Evolutionary conservation across 305 asterid genomes (phyloP).

Genomic region (Caryopteris hybrid): DNA sequence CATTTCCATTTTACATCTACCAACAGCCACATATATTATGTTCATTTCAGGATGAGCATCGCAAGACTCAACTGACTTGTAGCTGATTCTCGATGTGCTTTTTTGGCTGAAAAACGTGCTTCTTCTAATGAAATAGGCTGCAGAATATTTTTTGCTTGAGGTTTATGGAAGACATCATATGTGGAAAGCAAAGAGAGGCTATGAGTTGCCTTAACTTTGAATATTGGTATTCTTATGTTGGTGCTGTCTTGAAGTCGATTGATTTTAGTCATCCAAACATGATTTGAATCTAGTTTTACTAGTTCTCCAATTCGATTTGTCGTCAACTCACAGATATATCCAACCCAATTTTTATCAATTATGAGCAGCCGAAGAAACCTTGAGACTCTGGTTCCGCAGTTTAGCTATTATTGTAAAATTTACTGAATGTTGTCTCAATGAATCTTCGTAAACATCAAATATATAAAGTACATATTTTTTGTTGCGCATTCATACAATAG

Average conservation of each 20-base stretch:
- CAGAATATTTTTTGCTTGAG: neutral
- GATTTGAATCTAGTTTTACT: too few relatives aligned
- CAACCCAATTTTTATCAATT: too few relatives aligned
- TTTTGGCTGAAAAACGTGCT: neutral
- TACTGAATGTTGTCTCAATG: too few relatives aligned
- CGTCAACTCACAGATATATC: too few relatives aligned
- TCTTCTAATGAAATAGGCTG: neutral
- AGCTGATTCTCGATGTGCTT: neutral
- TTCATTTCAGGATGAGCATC: slow-evolving; percentile 14
- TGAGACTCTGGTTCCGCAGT: too few relatives aligned
- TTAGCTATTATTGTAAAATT: too few relatives aligned
- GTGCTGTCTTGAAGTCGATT: neutral
- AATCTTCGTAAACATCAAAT: too few relatives aligned
- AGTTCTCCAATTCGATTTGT: too few relatives aligned
- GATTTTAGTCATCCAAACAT: neutral
- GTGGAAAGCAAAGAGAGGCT: neutral
- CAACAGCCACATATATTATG: neutral
- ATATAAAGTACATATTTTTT: too few relatives aligned
- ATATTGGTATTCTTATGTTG: neutral
- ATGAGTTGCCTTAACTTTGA: neutral
- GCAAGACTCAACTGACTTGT: neutral
- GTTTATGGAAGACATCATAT: neutral
- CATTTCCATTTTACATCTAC: neutral
- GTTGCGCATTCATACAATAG: too few relatives aligned
- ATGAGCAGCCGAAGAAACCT: too few relatives aligned